Percentiles rank a stretch among this genome's conserved stretches.
phyloP scores from a whole-genome alignment of 495 filamentous ascomycete genomes.

The Podospora bellae-mahoneyi region DNA sequence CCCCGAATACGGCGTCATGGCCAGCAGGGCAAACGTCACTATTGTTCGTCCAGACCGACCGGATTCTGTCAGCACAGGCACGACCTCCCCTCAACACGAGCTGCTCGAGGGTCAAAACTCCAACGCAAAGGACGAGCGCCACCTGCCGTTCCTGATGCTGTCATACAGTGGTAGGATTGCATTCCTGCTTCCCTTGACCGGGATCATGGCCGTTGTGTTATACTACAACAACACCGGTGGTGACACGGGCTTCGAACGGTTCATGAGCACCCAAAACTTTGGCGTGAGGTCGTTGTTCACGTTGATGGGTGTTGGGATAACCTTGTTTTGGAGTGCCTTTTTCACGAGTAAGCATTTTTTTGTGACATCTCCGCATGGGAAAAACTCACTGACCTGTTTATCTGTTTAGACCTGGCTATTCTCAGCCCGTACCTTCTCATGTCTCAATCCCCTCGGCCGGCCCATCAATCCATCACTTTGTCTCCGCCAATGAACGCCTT shows the following conservation, averaged over 20 bases:
- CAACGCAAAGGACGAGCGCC: slow-evolving; percentile 15
- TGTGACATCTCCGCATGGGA: not conserved
- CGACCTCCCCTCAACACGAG: not conserved
- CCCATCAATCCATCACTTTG: slow-evolving; percentile 30
- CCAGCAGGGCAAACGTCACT: slow-evolving; percentile 12
- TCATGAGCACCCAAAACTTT: slow-evolving; percentile 44
- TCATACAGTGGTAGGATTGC: slow-evolving; percentile 26
- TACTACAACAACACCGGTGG: slow-evolving; percentile 41
- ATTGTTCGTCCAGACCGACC: not conserved
- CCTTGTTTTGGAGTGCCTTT: slow-evolving; percentile 41
- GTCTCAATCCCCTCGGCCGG: slow-evolving; percentile 19
- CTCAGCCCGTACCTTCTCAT: slow-evolving; percentile 34
- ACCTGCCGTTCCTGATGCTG: slow-evolving; percentile 37
- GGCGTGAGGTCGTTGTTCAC: slow-evolving; percentile 47
- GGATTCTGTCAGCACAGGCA: not conserved
- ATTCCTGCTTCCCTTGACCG: slow-evolving; percentile 36
- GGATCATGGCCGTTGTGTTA: slow-evolving; percentile 37
- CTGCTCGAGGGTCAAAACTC: not conserved
- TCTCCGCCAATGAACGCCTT: slow-evolving; percentile 31
- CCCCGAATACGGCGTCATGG: slow-evolving; percentile 35
- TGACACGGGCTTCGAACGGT: slow-evolving; percentile 42
- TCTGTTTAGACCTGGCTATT: slow-evolving; percentile 14
- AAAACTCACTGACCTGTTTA: not conserved
- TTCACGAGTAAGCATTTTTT: slow-evolving; percentile 31
- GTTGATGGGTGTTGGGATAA: slow-evolving; percentile 39